Percentiles rank a stretch among this genome's conserved stretches.
phyloP scores from a whole-genome alignment of 805 yeast species.

The Pichia cephalocereana region DNA sequence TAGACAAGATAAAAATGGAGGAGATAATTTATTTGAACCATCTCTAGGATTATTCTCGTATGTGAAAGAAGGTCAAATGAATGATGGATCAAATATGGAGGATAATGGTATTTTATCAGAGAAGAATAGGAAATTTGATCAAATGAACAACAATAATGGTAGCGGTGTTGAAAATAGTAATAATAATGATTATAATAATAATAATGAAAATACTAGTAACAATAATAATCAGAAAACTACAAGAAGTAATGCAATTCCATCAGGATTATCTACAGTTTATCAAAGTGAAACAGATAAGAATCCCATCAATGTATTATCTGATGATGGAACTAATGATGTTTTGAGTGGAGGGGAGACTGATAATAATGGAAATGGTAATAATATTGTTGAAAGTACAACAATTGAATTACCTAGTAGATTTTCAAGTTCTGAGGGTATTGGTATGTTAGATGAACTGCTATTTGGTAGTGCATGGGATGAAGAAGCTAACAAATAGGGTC shows the following conservation, averaged over 20 bases:
- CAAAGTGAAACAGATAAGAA: slow-evolving; percentile 13
- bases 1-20: background rate
- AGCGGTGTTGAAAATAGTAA: no score
- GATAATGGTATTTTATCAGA: no score
- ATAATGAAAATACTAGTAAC: background rate
- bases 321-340: background rate
- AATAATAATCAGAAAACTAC: slow-evolving; percentile 1
- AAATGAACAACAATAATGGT: no score
- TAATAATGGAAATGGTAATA: no score
- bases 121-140: no score
- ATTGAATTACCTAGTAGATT: slow-evolving; percentile 4
- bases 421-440: slow-evolving; percentile 4
- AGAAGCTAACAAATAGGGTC: no score
- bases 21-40: slow-evolving; percentile 1
- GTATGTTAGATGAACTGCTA: slow-evolving; percentile 7
- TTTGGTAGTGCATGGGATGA: slow-evolving; percentile 8
- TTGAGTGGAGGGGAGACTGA: background rate
- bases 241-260: slow-evolving; percentile 18
- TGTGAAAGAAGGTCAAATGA: background rate
- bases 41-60: slow-evolving; percentile 3
- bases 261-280: slow-evolving; percentile 24
- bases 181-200: background rate
- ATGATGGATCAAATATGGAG: no score
- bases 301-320: background rate
- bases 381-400: background rate